Evolutionary conservation across 345 rosid species (phyloP).

Genomic region (Gossypium rotundifolium): DNA sequence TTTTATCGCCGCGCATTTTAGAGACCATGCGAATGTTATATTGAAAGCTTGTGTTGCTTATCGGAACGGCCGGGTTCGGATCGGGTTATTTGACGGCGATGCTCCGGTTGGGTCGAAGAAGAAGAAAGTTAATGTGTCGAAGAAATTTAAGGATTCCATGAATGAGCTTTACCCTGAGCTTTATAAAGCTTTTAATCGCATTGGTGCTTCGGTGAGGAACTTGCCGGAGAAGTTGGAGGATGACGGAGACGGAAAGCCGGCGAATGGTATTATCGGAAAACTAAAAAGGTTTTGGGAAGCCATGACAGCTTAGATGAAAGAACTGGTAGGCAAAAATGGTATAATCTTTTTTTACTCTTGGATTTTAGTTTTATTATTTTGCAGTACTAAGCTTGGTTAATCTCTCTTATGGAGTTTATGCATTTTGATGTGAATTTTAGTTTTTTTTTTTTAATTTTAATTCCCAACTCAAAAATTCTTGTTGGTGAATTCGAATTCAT

Average conservation of each 20-base stretch:
- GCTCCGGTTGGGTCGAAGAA: not conserved
- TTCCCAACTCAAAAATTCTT: too few relatives aligned
- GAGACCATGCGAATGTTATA: not conserved
- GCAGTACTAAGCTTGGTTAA: not conserved
- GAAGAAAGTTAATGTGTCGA: not conserved
- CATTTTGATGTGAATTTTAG: not conserved
- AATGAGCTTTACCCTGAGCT: not conserved
- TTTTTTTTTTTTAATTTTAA: too few relatives aligned
- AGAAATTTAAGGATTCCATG: not conserved
- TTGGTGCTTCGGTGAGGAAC: constrained; percentile 1
- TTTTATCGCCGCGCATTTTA: constrained; percentile 2
- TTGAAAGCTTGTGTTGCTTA: constrained; percentile 16
- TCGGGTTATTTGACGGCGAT: constrained; percentile 6
- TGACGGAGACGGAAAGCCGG: not conserved
- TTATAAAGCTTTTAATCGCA: not conserved
- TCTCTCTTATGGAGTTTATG: not conserved
- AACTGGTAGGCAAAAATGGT: not conserved
- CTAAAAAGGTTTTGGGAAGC: not conserved
- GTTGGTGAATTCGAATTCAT: too few relatives aligned
- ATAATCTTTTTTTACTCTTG: not conserved
- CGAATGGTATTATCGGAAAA: not conserved
- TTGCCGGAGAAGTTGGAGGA: not conserved
- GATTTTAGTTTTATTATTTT: not conserved
- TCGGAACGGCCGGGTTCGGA: not conserved
- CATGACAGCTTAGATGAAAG: not conserved